Base-by-base conservation (phyloP, 1,284 basidiomycete genomes). In the Puccinia triticina region DNA sequence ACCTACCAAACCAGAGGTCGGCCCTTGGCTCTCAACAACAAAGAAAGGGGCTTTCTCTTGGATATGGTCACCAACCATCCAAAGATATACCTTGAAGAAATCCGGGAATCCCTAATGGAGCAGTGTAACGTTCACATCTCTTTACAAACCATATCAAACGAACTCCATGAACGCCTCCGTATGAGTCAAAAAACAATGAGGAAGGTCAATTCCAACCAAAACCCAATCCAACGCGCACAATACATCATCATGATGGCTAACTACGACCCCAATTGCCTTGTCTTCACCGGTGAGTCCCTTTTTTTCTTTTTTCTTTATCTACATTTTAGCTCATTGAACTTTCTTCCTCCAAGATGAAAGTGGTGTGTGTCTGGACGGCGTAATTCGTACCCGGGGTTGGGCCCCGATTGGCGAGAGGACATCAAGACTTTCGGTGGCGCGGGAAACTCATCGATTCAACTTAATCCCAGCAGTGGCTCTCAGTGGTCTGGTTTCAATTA, bases 11-110 rank as follows among this genome's bases (percentile, higher is more conserved):
- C 55, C 29, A 7, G 7, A 21, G 55, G 55, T 21, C 55, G 55
- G 29, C 55, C 55, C 8, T 59, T 59, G 10, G 55, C 8, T 59
- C 55, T 59, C 43, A 46, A 46, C 7, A 8, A 59, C 57, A 23
- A 67, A 67, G 7, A 48, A 50, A 21, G n/a, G n/a, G n/a, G n/a
- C n/a, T n/a, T n/a, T n/a, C n/a, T n/a, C n/a, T n/a, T n/a, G n/a
- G n/a, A n/a, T n/a, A n/a, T n/a, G n/a, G n/a, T n/a, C n/a, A n/a
- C n/a, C n/a, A n/a, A n/a, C n/a, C n/a, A n/a, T n/a, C 71, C 71
- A 50, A 73, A 43, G 14, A 23, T 73, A 7, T 73, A 73, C 26
- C 40, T 50, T 55, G 50, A 26, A 5, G 71, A 73, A 50, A 48
- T 73, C 46, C 71, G 34, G 34, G n/a, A 29, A 23, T 10, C 11